Base-by-base conservation (phyloP, 768 basidiomycete species). In the Rubroboletus pulcherrimus region DNA sequence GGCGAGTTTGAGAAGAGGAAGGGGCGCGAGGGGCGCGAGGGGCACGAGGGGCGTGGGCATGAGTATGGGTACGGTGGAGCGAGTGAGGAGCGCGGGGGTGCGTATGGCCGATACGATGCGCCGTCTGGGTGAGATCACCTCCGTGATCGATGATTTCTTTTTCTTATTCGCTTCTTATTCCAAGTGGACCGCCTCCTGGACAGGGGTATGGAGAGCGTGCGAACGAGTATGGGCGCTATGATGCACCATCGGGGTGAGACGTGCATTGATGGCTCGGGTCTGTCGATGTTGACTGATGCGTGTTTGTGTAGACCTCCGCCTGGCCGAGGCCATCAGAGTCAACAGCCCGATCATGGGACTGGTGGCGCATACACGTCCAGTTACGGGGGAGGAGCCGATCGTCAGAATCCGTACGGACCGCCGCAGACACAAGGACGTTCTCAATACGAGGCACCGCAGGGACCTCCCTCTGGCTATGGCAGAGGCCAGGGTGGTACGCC, bases 221-320 rank as follows among this genome's bases (percentile, higher is more conserved):
- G n/a, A 35, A 17, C 12, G 57, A 52, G 2, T 15, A 62, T 35
- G 54, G 35, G 12, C 57, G 46, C 24, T 60, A 56, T 31, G 58
- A 56, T 56, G 30, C 30, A n/a, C 57, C 62, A 2, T 7, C 50
- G 31, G 62, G 61, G 62, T 62, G 45, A 58, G 60, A 43, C 3
- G 11, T 12, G 2, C 24, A 17, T 12, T 9, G 17, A 44, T 29
- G 30, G 31, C 11, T 7, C 19, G 35, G 42, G 40, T 46, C 9
- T 26, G 17, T 26, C 3, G 1, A 24, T 5, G 4, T 12, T 45
- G 0, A 11, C 26, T 66, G 42, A 55, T 35, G 6, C 29, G 30
- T 12, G 4, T 33, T 42, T 14, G 46, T 40, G 39, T 19, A 63
- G 62, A 31, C 29, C 61, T 14, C 52, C 50, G 11, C 30, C 57